phyloP scores from a whole-genome alignment of 176 grass and related monocot genomes.

The Ensete glaucum region DNA sequence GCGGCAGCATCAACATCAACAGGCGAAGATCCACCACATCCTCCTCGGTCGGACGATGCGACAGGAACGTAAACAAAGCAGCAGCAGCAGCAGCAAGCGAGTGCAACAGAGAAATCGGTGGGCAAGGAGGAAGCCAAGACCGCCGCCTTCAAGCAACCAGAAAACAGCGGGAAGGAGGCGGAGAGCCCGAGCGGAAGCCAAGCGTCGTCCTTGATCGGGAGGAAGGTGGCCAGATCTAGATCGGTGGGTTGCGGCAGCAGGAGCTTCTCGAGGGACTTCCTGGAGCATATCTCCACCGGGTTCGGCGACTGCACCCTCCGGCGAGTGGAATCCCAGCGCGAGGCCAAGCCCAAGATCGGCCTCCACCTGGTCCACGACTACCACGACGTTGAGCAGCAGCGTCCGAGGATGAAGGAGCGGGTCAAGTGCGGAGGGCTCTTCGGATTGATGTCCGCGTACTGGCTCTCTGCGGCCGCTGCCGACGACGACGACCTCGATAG shows the following conservation, averaged over 20 bases:
- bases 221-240: constrained; percentile 83
- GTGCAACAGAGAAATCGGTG: too few relatives aligned
- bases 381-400: constrained; percentile 25
- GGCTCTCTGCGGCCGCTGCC: constrained; percentile 9
- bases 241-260: constrained; percentile 89
- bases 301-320: constrained; percentile 91
- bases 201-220: constrained; percentile 56
- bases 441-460: constrained; percentile 9
- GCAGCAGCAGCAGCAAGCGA: not conserved
- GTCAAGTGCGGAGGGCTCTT: constrained; percentile 81
- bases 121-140: not conserved
- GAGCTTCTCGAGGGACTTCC: constrained; percentile 87
- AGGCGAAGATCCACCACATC: constrained; percentile 35
- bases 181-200: constrained; percentile 71
- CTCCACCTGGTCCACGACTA: constrained; percentile 8
- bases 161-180: constrained; percentile 33
- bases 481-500: constrained; percentile 16
- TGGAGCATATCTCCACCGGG: constrained; percentile 85
- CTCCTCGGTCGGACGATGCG: constrained; percentile 2
- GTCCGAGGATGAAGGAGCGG: constrained; percentile 25
- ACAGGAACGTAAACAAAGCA: constrained; percentile 3
- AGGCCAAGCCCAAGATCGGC: constrained; percentile 46
- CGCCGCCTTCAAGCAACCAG: constrained; percentile 1
- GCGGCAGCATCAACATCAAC: constrained; percentile 12
- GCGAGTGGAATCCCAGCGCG: constrained; percentile 86